Evolutionary conservation across 2,329 filamentous ascomycete species (phyloP), one percentile per base, ranked within the genome.

Genomic region (Aspergillus novoparasiticus): DNA sequence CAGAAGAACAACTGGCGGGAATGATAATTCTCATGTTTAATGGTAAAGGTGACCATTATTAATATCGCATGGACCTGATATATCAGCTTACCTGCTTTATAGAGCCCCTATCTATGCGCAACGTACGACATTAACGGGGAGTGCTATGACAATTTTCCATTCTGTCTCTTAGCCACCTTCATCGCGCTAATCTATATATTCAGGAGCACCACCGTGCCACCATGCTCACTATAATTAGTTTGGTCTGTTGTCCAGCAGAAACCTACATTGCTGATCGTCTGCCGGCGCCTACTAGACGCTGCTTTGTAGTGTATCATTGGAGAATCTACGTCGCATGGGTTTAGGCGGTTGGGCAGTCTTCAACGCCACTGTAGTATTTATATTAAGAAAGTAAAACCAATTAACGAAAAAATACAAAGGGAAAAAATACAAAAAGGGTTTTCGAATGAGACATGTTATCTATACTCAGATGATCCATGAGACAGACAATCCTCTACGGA

Each of bases 241-340:
- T 19, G 26, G 6, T 28, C 5, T 50, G n/a, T 28, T 26, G 16
- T 36, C 32, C 51, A 36, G 30, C 51, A 32, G 51, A 54, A 36
- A 54, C 28, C 14, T 36, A 36, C 51, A 9, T 21, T 30, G 51
- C 51, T 36, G 51, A 54, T 54, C 51, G 5, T 23, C 30, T 23
- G 30, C 10, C 30, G 30, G 51, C 51, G 51, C 21, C 51, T 54
- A 54, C 30, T 54, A 54, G 51, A 54, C 51, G 51, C 51, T 54
- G 26, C n/a, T 36, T 21, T 19, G 14, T 16, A 10, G 10, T n/a
- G 16, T 54, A 10, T 12, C 10, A 54, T 53, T 53, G 30, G 51
- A 21, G 12, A 21, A 21, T 12, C 19, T 36, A 36, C n/a, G 51
- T 54, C 36, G 19, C 51, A 54, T 54, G 51, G 34, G 23, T 36